Base-by-base conservation (phyloP, 148 eudicot genomes). In the Amaranthus palmeri region DNA sequence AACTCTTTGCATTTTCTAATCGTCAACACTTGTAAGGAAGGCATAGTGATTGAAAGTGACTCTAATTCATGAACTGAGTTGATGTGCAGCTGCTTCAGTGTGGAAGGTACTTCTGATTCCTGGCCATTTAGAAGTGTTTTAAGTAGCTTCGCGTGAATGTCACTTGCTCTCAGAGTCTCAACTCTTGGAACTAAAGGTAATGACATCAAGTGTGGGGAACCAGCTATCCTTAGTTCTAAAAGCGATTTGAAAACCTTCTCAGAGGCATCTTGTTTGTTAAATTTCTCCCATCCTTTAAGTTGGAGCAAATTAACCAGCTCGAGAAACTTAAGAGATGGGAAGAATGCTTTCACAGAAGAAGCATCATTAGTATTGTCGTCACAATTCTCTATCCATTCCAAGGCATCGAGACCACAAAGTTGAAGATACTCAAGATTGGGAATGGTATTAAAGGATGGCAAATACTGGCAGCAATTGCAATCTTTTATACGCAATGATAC, bases 381-480 rank as follows among this genome's bases (percentile, higher is more conserved):
- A 4, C 12, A 43, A 3, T 8, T 36, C 41, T 74, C 67, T 15
- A 67, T 44, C 12, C 42, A 74, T 36, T 74, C 51, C 42, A 74
- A 17, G 10, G 45, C 58, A 6, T 17, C 2, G 60, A 67, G 67
- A 3, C 7, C 8, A 7, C 4, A 6, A 74, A 74, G 59, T 0
- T 7, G 0, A n/a, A 75, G 72, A 41, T 1, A 49, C 66, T 42
- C 51, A 8, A 75, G 72, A 43, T 68, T 36, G 10, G 59, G 52
- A 2, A 68, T 45, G 10, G 4, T 43, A 5, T 46, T 45, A 0
- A 68, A 52, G 54, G 53, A 2, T 4, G 68, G 73, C 5, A 75
- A 67, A 49, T 4, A 18, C 11, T 51, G 12, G 4, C 59, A 68
- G 6, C 17, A 6, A 4, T 10, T 4, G 72, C 78, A 57, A 1